Evolutionary conservation across 116 monocot genomes (phyloP).

Genomic region (Thalassia testudinum): DNA sequence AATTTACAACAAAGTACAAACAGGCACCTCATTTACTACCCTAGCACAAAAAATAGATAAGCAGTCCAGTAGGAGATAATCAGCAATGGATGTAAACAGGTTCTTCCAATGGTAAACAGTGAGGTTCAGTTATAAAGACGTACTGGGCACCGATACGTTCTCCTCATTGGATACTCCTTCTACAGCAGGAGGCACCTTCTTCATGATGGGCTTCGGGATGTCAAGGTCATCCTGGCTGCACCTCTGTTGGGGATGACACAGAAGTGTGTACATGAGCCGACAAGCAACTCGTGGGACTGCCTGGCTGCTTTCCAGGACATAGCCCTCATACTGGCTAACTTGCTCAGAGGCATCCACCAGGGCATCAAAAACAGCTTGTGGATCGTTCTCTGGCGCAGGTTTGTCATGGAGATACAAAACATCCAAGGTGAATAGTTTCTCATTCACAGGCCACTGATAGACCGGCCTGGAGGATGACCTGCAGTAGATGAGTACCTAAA

Average conservation of each 20-base stretch:
- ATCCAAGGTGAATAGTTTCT: constrained; percentile 77
- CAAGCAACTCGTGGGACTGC: constrained; percentile 37
- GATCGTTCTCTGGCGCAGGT: constrained; percentile 77
- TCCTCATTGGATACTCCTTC: constrained; percentile 26
- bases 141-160: not conserved
- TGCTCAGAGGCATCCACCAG: constrained; percentile 73
- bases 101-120: too few relatives aligned
- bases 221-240: constrained; percentile 73
- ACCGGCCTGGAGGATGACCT: constrained; percentile 52
- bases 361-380: constrained; percentile 68
- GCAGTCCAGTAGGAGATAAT: too few relatives aligned
- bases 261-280: constrained; percentile 46
- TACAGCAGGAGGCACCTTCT: constrained; percentile 14
- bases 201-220: constrained; percentile 53
- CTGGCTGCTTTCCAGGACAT: constrained; percentile 65
- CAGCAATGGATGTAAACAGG: too few relatives aligned
- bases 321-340: constrained; percentile 73
- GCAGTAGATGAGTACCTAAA: constrained; percentile 77
- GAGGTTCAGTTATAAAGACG: too few relatives aligned
- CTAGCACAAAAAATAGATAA: too few relatives aligned
- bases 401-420: constrained; percentile 87
- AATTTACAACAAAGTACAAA: too few relatives aligned
- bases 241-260: constrained; percentile 71
- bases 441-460: constrained; percentile 55
- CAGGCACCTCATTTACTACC: too few relatives aligned